These are phyloP conservation scores for Cladophialophora immunda DNA, from an alignment of 2,329 filamentous ascomycete genomes.

Conservation along the genomic window DNA sequence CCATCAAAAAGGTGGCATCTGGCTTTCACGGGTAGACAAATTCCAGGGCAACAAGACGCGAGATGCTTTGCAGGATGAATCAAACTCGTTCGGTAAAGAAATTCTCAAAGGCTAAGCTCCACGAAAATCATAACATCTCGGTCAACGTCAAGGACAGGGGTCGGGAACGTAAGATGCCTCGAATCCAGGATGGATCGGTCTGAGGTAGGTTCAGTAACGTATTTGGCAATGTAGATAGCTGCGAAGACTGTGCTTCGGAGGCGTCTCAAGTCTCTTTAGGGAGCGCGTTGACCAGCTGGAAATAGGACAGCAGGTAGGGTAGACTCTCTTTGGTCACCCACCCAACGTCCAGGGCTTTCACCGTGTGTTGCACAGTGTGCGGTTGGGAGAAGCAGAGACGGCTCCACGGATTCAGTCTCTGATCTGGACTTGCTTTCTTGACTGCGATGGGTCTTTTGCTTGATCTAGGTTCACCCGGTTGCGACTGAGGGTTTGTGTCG, in stretches of 20 bases:
- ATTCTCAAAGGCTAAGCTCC: background rate
- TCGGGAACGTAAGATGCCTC: background rate
- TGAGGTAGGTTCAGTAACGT: slow-evolving; percentile 1
- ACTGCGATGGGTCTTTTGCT: slow-evolving; percentile 50
- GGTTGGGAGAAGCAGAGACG: slow-evolving; percentile 52
- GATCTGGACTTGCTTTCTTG: slow-evolving; percentile 28
- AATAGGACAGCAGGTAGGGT: slow-evolving; percentile 1
- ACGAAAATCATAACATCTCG: background rate
- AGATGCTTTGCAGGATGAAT: background rate
- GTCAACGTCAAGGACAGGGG: background rate
- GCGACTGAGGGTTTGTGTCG: slow-evolving; percentile 29
- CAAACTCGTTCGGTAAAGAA: background rate
- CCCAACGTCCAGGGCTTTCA: slow-evolving; percentile 53
- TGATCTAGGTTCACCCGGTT: slow-evolving; percentile 43
- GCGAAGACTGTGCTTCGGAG: background rate
- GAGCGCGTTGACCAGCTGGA: background rate
- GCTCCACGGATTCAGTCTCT: slow-evolving; percentile 45
- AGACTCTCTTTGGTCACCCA: background rate
- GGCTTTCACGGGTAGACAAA: background rate
- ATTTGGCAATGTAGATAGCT: background rate
- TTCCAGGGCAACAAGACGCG: background rate
- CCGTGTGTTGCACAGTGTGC: slow-evolving; percentile 53
- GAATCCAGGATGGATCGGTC: background rate
- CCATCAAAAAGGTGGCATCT: background rate
- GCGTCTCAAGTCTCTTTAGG: background rate